Percentiles rank a stretch among this genome's conserved stretches.
Evolutionary conservation across 2,329 filamentous ascomycete species (phyloP).

Genomic region (Phyllosticta ampelicida): DNA sequence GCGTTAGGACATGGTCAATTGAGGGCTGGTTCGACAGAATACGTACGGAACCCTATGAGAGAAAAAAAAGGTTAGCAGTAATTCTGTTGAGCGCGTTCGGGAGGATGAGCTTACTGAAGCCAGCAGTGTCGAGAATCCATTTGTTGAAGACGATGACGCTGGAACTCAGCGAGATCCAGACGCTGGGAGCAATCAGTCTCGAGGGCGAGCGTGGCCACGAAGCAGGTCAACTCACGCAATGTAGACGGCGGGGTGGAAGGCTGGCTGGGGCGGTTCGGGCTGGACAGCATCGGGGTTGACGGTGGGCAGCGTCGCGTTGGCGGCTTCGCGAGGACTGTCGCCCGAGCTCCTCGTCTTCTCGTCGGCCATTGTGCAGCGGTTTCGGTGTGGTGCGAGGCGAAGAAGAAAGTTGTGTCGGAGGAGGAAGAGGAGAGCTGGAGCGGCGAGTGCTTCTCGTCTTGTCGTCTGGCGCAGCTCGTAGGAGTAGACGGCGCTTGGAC

Average conservation of each 20-base stretch:
- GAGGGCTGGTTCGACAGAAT: not conserved
- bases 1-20: slow-evolving; percentile 31
- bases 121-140: slow-evolving; percentile 79
- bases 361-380: slow-evolving; percentile 40
- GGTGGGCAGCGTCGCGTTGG: slow-evolving; percentile 60
- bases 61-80: slow-evolving; percentile 19
- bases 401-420: not conserved
- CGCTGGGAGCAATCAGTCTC: slow-evolving; percentile 38
- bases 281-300: slow-evolving; percentile 69
- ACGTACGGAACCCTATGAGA: slow-evolving; percentile 37
- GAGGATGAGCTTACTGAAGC: slow-evolving; percentile 56
- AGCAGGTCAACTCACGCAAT: slow-evolving; percentile 51
- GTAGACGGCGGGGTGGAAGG: slow-evolving; percentile 75
- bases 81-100: not conserved
- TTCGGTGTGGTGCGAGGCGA: slow-evolving; percentile 41
- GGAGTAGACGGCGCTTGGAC: not conserved
- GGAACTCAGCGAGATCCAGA: slow-evolving; percentile 87
- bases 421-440: slow-evolving; percentile 10
- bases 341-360: slow-evolving; percentile 79
- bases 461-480: not conserved
- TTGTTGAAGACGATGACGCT: slow-evolving; percentile 99
- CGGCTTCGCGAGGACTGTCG: slow-evolving; percentile 55
- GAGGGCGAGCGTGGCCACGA: not conserved
- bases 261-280: slow-evolving; percentile 50
- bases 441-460: not conserved